A percentile compares a stretch with the other conserved stretches of the same genome.
Conservation (phyloP, 176 grass and related monocot species). For the Bolboschoenus planiculmis region DNA sequence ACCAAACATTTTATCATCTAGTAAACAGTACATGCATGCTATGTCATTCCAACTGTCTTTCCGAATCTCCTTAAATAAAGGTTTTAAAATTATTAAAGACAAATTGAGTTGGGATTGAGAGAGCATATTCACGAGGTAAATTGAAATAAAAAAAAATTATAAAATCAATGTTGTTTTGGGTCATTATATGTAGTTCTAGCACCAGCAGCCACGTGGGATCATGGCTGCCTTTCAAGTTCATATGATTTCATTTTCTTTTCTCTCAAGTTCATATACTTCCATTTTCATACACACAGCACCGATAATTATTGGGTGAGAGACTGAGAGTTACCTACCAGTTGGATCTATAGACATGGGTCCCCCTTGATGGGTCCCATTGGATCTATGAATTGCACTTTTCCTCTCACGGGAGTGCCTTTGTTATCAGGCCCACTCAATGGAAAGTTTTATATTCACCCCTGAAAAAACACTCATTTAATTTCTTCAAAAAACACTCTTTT, state of each 20-base stretch:
- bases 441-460: background rate
- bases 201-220: background rate
- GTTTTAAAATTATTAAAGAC: background rate
- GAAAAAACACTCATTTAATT: background rate
- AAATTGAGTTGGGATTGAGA: background rate
- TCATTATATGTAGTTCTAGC: background rate
- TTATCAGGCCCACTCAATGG: background rate
- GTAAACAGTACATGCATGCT: background rate
- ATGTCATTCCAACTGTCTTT: background rate
- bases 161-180: background rate
- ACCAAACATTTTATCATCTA: background rate
- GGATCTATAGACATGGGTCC: background rate
- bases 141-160: background rate
- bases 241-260: background rate
- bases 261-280: background rate
- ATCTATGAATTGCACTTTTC: conserved; percentile 7
- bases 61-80: background rate
- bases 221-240: background rate
- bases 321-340: background rate
- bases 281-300: background rate
- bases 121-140: background rate
- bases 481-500: background rate
- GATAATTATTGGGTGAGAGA: background rate
- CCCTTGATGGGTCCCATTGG: background rate
- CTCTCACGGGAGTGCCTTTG: too few species aligned